Evolutionary conservation across 2,329 filamentous ascomycete species (phyloP).

Genomic region (Aureobasidium sp.): DNA sequence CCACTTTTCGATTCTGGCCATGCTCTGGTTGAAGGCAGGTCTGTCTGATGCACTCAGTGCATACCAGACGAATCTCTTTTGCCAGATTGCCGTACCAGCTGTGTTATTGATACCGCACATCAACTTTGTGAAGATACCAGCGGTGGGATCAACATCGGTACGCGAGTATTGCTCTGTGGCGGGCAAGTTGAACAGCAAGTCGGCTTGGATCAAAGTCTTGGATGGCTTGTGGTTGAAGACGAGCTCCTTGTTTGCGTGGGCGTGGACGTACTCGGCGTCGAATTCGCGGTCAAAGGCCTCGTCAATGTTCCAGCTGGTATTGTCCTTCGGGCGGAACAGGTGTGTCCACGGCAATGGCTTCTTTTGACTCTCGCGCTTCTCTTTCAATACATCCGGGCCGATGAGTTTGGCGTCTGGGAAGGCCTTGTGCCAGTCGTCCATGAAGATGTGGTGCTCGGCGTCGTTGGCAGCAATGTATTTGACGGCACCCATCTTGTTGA

Average conservation of each 20-base stretch:
- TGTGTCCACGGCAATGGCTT: slow-evolving; percentile 38
- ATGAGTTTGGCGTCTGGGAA: slow-evolving; percentile 75
- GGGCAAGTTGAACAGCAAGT: slow-evolving; percentile 87
- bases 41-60: slow-evolving; percentile 53
- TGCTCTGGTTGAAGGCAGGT: slow-evolving; percentile 59
- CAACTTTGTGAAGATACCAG: slow-evolving; percentile 53
- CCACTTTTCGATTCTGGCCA: slow-evolving; percentile 65
- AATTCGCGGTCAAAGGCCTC: slow-evolving; percentile 83
- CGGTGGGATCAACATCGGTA: slow-evolving; percentile 44
- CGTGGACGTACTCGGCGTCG: slow-evolving; percentile 71
- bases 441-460: slow-evolving; percentile 89
- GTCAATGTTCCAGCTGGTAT: slow-evolving; percentile 45
- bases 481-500: slow-evolving; percentile 45
- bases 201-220: slow-evolving; percentile 73
- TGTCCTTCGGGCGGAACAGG: slow-evolving; percentile 42
- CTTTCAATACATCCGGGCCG: slow-evolving; percentile 71
- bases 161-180: slow-evolving; percentile 69
- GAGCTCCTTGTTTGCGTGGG: slow-evolving; percentile 76
- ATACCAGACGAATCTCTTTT: slow-evolving; percentile 82
- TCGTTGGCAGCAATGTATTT: slow-evolving; percentile 83
- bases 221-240: slow-evolving; percentile 79
- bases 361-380: slow-evolving; percentile 56
- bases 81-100: slow-evolving; percentile 56
- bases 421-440: slow-evolving; percentile 73
- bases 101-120: slow-evolving; percentile 52